Base-by-base conservation (phyloP, 805 yeast species). In the Teunomyces barrocoloradensis region DNA sequence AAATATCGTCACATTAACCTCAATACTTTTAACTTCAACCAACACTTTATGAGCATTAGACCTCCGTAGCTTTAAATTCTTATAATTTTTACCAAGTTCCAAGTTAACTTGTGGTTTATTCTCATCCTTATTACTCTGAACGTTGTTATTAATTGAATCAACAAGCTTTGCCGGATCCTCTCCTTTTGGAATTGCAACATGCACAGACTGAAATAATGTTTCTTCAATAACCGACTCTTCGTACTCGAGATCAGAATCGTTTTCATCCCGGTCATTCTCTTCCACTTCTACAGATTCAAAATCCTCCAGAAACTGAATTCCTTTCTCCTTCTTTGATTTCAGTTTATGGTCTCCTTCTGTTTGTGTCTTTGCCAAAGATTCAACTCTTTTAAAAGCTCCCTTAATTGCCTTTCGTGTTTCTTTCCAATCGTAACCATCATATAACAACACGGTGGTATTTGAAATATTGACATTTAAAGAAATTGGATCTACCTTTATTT, bases 351-450 rank as follows among this genome's bases (percentile, higher is more conserved):
- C 42, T 45, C 59, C 53, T 18, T 63, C 64, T 23, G 64, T 63
- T n/a, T 56, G 52, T 2, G 78, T 83, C 36, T 69, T 73, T 5
- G 35, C 37, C 37, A 23, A 23, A 5, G 27, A 12, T 53, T 85
- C 89, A 6, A 89, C 78, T 9, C 78, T 67, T 45, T 77, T 78
- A 0, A 91, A 83, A 0, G 88, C 86, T n/a, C 75, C 78, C 9
- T 73, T 69, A 25, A 94, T 84, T 0, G 83, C 73, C 20, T 72
- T 73, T 48, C 96, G 75, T 0, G 98, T 89, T 37, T 80, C 79
- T 46, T 78, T 78, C 95, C 97, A 90, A 57, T 94, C 98, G 60
- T 84, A 94, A 0, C 99, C 99, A 68, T 94, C 99, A 61, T 79
- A 83, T 15, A 92, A 65, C 43, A 73, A 78, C 2, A 86, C 56